These are phyloP conservation scores for Xylariaceae sp. DNA, from an alignment of 2,329 filamentous ascomycete genomes.

Conservation along the genomic window DNA sequence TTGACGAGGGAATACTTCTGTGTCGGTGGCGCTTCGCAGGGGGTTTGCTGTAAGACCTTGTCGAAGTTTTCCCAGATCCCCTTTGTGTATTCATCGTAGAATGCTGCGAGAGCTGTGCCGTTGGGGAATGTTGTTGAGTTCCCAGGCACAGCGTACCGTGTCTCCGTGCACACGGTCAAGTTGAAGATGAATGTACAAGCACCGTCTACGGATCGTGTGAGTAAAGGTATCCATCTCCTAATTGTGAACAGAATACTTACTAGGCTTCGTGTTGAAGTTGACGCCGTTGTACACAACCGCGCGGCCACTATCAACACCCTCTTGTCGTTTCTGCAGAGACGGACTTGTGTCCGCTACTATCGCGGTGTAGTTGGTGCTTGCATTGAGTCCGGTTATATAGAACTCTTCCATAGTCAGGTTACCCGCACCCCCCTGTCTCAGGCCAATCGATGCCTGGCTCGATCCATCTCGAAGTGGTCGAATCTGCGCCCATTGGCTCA, in stretches of 20 bases:
- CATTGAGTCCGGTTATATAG: constrained; percentile 69
- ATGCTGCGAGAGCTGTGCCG: constrained; percentile 54
- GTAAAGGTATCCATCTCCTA: neutral
- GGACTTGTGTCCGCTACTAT: constrained; percentile 55
- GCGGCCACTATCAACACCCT: constrained; percentile 61
- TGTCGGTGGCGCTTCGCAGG: constrained; percentile 70
- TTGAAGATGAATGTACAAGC: constrained; percentile 76
- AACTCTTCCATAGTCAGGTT: constrained; percentile 81
- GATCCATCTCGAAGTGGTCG: constrained; percentile 51
- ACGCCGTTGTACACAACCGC: constrained; percentile 68
- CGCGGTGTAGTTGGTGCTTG: constrained; percentile 65
- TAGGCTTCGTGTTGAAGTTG: constrained; percentile 70
- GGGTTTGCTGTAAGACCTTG: constrained; percentile 75
- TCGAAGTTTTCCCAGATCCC: constrained; percentile 70
- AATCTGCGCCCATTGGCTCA: constrained; percentile 61
- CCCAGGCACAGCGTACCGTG: constrained; percentile 85
- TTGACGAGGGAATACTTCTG: constrained; percentile 77
- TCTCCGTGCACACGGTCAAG: constrained; percentile 81
- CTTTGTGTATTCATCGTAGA: constrained; percentile 74
- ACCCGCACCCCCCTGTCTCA: constrained; percentile 63
- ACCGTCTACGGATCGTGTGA: constrained; percentile 19
- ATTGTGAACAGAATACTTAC: constrained; percentile 41
- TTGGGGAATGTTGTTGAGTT: constrained; percentile 62
- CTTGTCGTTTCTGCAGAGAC: constrained; percentile 43
- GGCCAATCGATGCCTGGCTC: constrained; percentile 48